Conservation (phyloP, 768 basidiomycete species). For the Lentinula aciculospora region DNA sequence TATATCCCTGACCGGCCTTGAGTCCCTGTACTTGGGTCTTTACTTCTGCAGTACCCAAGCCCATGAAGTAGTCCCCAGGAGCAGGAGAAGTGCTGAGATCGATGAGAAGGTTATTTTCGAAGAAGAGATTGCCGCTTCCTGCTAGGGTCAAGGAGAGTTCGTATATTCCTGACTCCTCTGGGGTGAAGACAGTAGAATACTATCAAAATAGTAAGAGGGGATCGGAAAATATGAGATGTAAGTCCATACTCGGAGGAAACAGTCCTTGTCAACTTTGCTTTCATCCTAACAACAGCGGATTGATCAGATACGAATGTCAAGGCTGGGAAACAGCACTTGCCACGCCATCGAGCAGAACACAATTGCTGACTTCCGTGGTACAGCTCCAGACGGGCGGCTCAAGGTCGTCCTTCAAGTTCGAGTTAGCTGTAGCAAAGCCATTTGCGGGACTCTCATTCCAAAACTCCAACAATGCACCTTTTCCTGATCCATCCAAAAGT, state of each 20-base stretch:
- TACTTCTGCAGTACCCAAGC: slow-evolving; percentile 35
- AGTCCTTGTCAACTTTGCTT: slow-evolving; percentile 33
- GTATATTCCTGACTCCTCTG: slow-evolving; percentile 47
- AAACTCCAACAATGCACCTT: slow-evolving; percentile 36
- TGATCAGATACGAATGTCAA: neutral
- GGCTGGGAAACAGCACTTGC: slow-evolving; percentile 20
- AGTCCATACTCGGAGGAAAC: slow-evolving; percentile 33
- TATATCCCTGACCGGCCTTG: slow-evolving; percentile 35
- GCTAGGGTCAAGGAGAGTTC: slow-evolving; percentile 42
- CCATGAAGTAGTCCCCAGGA: slow-evolving; percentile 35
- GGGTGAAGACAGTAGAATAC: slow-evolving; percentile 39
- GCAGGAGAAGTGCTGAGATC: slow-evolving; percentile 36
- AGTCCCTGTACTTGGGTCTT: slow-evolving; percentile 28
- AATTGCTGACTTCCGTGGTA: slow-evolving; percentile 26
- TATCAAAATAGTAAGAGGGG: slow-evolving; percentile 10
- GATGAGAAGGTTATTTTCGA: slow-evolving; percentile 40
- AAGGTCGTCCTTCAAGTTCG: slow-evolving; percentile 19
- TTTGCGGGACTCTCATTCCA: slow-evolving; percentile 39
- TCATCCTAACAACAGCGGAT: slow-evolving; percentile 22
- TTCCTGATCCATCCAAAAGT: slow-evolving; percentile 24
- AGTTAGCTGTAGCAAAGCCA: slow-evolving; percentile 24
- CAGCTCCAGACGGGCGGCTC: slow-evolving; percentile 30
- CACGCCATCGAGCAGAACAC: slow-evolving; percentile 36
- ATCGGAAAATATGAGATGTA: neutral
- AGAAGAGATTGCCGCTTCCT: slow-evolving; percentile 43